Conservation (phyloP, 495 filamentous ascomycete genomes). For the Neurospora tetrasperma region DNA sequence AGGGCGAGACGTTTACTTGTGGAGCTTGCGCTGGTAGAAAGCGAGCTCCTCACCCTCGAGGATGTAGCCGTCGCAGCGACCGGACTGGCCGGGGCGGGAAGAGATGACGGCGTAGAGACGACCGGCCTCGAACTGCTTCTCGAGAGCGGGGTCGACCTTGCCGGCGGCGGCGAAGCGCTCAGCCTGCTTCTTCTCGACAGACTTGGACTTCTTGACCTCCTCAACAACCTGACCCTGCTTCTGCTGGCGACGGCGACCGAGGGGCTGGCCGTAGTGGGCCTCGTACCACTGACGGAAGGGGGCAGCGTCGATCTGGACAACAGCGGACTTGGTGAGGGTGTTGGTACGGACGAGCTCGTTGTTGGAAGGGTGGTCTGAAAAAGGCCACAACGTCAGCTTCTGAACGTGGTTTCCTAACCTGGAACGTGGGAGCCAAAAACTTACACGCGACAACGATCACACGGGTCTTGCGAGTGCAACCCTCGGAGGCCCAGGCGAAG, state of each 20-base stretch:
- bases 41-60: constrained; percentile 97
- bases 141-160: constrained; percentile 87
- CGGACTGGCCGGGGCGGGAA: constrained; percentile 90
- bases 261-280: constrained; percentile 86
- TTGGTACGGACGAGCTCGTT: constrained; percentile 99
- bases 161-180: constrained; percentile 65
- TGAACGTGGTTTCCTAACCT: background rate
- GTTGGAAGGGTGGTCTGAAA: constrained; percentile 84
- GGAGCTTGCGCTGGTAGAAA: constrained; percentile 98
- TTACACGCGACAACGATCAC: constrained; percentile 83
- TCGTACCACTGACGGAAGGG: constrained; percentile 99
- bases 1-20: constrained; percentile 59
- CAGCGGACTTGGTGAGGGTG: constrained; percentile 96
- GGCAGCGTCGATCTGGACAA: constrained; percentile 96
- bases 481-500: constrained; percentile 98
- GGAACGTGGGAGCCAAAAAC: constrained; percentile 1
- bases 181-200: constrained; percentile 91
- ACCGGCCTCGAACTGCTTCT: constrained; percentile 98
- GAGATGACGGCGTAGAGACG: constrained; percentile 89
- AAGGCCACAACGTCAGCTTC: constrained; percentile 4
- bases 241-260: constrained; percentile 85
- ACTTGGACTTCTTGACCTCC: constrained; percentile 79
- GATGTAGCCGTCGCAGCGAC: constrained; percentile 93
- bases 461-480: constrained; percentile 93
- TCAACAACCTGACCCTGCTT: constrained; percentile 54